Evolutionary conservation across 164 flowering plant genomes (phyloP), one percentile per base, ranked within the genome.

Genomic region (Annona cherimola): DNA sequence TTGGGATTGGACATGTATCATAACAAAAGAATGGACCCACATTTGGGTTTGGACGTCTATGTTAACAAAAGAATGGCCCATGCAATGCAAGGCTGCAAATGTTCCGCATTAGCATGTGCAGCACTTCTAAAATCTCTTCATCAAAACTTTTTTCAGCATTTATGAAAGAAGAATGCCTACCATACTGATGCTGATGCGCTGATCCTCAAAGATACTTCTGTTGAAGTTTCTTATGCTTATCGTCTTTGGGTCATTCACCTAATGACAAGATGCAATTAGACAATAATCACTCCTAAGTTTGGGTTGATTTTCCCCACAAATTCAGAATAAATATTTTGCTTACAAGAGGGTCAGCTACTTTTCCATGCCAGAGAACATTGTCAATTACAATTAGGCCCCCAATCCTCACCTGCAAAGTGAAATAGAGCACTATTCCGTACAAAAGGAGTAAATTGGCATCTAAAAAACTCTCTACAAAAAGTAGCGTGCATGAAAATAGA

Each of bases 351-450:
- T 94, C 90, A 61, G 92, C 89, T 74, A 94, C 99, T 84, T 83
- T 88, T 76, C 99, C 99, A 80, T 89, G 93, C 97, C 97, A 94
- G 16, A 94, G 92, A 61, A 94, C 97, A 85, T 94, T 92, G 75
- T 94, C 99, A 62, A 94, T 75, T 73, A 91, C 91, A 76, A 92
- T 94, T 69, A 92, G 61, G 68, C 99, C 99, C 42, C 97, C 95
- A 65, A 84, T 85, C 79, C 90, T 89, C 72, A 94, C 92, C 98
- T 91, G 83, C 69, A 81, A 70, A 20, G 75, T 16, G 19, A 71
- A 67, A 69, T 18, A 1, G 57, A 8, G 61, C 42, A 43, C 16
- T 41, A 70, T 4, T 59, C 20, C 5, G 46, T 16, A 16, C n/a
- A 18, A 45, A 50, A 43, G 42, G 39, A 50, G 8, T 45, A 16